A percentile compares a stretch with the other conserved stretches of the same genome.
Conservation (phyloP, 768 basidiomycete genomes). For the Trametes cingulata region DNA sequence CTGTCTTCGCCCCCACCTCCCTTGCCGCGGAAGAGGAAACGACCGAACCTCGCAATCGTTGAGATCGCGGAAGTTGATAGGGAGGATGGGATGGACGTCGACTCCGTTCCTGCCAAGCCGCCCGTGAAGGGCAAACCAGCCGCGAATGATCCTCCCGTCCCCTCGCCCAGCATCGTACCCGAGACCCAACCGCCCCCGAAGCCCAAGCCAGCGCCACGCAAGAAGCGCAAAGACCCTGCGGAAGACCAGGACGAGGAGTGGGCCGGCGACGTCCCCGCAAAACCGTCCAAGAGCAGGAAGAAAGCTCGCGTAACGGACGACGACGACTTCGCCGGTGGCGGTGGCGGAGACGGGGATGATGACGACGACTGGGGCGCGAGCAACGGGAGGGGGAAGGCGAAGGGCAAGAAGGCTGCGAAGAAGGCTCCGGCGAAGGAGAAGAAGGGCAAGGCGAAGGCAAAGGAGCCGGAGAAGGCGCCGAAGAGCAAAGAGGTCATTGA, state of each 20-base stretch:
- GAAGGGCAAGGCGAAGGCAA: constrained; percentile 8
- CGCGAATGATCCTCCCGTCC: not conserved
- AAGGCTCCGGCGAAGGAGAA: constrained; percentile 20
- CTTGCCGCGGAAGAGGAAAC: constrained; percentile 23
- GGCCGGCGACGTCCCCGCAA: constrained; percentile 13
- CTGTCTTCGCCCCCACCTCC: constrained; percentile 18
- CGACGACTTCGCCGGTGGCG: constrained; percentile 23
- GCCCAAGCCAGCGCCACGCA: constrained; percentile 1
- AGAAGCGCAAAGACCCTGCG: constrained; percentile 12
- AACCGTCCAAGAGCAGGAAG: constrained; percentile 25
- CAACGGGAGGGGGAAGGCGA: constrained; percentile 23
- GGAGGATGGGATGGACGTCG: not conserved
- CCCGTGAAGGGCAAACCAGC: not conserved
- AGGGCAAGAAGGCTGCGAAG: constrained; percentile 19
- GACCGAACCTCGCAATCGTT: not conserved
- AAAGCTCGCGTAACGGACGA: constrained; percentile 25
- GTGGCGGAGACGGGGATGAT: constrained; percentile 23
- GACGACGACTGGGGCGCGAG: constrained; percentile 25
- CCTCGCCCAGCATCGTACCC: constrained; percentile 14
- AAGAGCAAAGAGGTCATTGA: constrained; percentile 14
- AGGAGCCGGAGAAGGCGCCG: constrained; percentile 6
- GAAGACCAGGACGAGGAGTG: constrained; percentile 22
- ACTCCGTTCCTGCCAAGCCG: not conserved
- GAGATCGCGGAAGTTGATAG: not conserved
- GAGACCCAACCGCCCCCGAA: constrained; percentile 12